Conservation (phyloP, 495 filamentous ascomycete species). For the Penicillium lividum region DNA sequence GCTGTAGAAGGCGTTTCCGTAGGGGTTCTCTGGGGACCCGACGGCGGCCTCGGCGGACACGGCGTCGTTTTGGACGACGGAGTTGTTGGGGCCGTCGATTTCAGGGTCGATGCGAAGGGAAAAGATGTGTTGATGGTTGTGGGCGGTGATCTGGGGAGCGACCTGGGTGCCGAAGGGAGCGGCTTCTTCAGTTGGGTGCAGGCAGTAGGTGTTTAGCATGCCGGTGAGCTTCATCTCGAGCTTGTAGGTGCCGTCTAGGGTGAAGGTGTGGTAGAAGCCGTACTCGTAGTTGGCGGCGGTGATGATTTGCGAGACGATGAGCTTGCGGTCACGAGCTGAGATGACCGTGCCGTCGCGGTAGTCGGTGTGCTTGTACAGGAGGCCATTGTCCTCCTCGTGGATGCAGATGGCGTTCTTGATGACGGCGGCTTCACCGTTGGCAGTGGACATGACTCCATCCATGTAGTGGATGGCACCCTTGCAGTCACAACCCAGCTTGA, state of each 20-base stretch:
- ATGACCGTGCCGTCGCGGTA: slow-evolving; percentile 88
- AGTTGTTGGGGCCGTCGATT: slow-evolving; percentile 54
- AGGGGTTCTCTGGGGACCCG: slow-evolving; percentile 43
- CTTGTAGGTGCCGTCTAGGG: slow-evolving; percentile 91
- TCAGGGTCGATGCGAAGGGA: slow-evolving; percentile 55
- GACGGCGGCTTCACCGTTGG: slow-evolving; percentile 70
- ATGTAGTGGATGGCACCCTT: slow-evolving; percentile 95
- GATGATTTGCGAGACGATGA: slow-evolving; percentile 91
- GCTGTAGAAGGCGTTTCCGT: slow-evolving; percentile 51
- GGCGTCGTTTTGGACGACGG: slow-evolving; percentile 51
- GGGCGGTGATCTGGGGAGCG: slow-evolving; percentile 44
- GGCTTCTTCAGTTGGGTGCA: slow-evolving; percentile 46
- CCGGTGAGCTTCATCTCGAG: slow-evolving; percentile 95
- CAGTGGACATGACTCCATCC: slow-evolving; percentile 79
- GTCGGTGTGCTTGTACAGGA: slow-evolving; percentile 95
- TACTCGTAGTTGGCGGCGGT: slow-evolving; percentile 99
- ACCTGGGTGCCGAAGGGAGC: slow-evolving; percentile 53
- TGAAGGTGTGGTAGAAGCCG: slow-evolving; percentile 91
- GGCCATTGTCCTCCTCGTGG: slow-evolving; percentile 92
- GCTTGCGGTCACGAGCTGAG: slow-evolving; percentile 83
- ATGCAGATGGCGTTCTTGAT: slow-evolving; percentile 98
- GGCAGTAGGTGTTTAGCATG: slow-evolving; percentile 71
- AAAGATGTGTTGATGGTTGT: slow-evolving; percentile 58
- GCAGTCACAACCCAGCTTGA: slow-evolving; percentile 89
- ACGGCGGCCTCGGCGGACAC: slow-evolving; percentile 37